A percentile compares a stretch with the other conserved stretches of the same genome.
Evolutionary conservation across 192 early-diverging fungal genomes (phyloP).

Genomic region (Umbelopsis isabellina): DNA sequence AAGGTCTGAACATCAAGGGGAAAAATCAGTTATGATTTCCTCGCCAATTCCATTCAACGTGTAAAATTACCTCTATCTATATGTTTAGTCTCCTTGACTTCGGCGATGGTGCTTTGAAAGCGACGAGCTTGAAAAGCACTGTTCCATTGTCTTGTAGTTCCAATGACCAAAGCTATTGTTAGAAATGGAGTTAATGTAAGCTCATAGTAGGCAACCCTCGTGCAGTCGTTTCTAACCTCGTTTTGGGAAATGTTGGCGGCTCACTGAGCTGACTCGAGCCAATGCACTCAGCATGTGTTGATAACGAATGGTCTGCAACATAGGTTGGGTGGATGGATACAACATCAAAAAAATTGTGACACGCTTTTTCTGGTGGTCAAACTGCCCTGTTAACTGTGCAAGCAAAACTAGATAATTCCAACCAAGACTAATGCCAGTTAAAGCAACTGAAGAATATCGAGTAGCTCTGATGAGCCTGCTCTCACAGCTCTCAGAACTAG

Average conservation of each 20-base stretch:
- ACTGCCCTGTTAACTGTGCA: background rate
- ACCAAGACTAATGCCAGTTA: constrained; percentile 21
- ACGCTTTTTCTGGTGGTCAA: background rate
- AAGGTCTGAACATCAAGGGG: background rate
- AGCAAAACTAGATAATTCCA: background rate
- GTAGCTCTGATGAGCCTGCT: constrained; percentile 35
- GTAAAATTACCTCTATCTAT: background rate
- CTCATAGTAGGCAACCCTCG: background rate
- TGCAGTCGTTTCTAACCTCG: background rate
- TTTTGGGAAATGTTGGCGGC: background rate
- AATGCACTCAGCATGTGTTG: background rate
- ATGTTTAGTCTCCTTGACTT: background rate
- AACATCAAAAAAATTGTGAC: constrained; percentile 19
- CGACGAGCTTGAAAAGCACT: background rate
- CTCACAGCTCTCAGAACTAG: constrained; percentile 39
- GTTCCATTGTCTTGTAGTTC: background rate
- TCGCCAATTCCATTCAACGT: background rate
- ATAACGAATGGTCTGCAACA: background rate
- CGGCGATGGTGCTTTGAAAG: background rate
- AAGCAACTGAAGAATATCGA: constrained; percentile 43
- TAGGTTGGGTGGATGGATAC: no score
- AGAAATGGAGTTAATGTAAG: background rate
- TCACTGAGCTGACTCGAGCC: background rate
- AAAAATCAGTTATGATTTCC: no score
- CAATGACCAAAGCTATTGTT: background rate